A percentile compares a stretch with the other conserved stretches of the same genome.
Evolutionary conservation across 495 filamentous ascomycete genomes (phyloP).

Genomic region (Mytilinidion resinicola): DNA sequence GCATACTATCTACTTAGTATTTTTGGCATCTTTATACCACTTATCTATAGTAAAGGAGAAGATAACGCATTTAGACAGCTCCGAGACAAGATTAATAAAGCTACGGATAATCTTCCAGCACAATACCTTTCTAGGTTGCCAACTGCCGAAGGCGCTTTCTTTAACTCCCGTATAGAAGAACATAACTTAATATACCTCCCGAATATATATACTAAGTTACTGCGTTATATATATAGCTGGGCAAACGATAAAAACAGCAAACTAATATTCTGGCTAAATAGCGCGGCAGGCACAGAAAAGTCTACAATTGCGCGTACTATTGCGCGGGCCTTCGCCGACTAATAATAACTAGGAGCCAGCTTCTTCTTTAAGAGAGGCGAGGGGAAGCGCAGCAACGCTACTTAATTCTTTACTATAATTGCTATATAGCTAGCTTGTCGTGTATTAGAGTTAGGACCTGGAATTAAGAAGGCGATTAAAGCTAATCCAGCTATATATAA

Average conservation of each 20-base stretch:
- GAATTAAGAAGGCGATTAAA: no score
- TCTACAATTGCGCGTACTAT: no score
- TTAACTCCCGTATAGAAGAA: not conserved
- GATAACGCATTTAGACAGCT: not conserved
- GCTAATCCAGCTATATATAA: no score
- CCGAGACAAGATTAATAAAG: not conserved
- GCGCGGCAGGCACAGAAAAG: constrained; percentile 13
- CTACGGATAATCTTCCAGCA: no score
- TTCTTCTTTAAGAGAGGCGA: no score
- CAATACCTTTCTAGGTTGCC: not conserved
- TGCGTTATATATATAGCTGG: not conserved
- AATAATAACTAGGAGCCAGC: no score
- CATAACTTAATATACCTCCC: not conserved
- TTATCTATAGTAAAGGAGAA: not conserved
- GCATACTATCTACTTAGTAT: not conserved
- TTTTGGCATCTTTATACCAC: not conserved
- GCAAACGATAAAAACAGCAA: constrained; percentile 35
- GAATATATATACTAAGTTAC: not conserved
- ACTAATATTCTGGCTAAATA: constrained; percentile 25
- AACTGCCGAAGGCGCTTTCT: not conserved
- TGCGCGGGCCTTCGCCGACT: no score
- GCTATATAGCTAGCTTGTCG: constrained; percentile 16
- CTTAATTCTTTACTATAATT: constrained; percentile 35
- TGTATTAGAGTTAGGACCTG: constrained; percentile 17
- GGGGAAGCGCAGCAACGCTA: no score